Evolutionary conservation across 2,329 filamentous ascomycete species (phyloP).

Genomic region (Colletotrichum sp.): DNA sequence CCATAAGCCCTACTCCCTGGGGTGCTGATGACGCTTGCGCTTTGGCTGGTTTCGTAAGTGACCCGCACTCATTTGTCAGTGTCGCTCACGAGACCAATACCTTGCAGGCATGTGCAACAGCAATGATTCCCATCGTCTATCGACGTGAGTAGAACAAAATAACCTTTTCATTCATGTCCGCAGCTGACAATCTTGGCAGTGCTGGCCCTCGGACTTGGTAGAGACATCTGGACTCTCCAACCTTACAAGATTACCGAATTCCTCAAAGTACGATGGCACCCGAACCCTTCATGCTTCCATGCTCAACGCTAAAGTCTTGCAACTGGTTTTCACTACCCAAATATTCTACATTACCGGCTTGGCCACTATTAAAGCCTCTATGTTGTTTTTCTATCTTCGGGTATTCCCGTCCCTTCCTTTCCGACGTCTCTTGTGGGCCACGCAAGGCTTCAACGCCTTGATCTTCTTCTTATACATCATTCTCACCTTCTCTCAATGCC

Average conservation of each 20-base stretch:
- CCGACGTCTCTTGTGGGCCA: slow-evolving; percentile 25
- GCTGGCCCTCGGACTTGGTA: not conserved
- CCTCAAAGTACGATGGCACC: not conserved
- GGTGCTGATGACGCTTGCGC: not conserved
- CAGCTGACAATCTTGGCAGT: not conserved
- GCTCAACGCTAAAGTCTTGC: not conserved
- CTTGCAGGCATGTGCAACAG: not conserved
- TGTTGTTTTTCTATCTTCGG: slow-evolving; percentile 31
- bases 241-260: not conserved
- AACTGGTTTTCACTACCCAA: not conserved
- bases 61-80: not conserved
- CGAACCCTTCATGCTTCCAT: not conserved
- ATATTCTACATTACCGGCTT: not conserved
- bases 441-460: slow-evolving; percentile 26
- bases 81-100: not conserved
- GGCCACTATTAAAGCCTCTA: slow-evolving; percentile 27
- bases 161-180: rapidly evolving
- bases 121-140: not conserved
- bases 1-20: not conserved
- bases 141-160: not conserved
- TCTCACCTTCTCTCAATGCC: slow-evolving; percentile 32
- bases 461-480: slow-evolving; percentile 30
- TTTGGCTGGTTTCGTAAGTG: not conserved
- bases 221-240: not conserved
- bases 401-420: slow-evolving; percentile 27